These are phyloP conservation scores for Eutrema japonicum DNA, from an alignment of 345 rosid species.

Conservation along the genomic window DNA sequence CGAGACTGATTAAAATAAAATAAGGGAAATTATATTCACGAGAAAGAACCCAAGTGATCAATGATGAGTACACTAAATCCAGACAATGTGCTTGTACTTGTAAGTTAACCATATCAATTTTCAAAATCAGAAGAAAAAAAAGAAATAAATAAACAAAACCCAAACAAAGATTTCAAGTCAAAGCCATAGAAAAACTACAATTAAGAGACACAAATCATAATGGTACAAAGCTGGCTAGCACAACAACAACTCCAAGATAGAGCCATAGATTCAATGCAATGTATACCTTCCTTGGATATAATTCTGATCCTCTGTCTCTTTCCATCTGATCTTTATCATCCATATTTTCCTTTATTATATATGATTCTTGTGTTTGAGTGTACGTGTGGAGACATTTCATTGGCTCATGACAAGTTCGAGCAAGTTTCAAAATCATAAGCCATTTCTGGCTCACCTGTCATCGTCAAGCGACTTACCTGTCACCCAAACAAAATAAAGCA, in stretches of 20 bases:
- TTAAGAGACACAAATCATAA: constrained; percentile 20
- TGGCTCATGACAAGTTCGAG: constrained; percentile 33
- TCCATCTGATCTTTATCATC: constrained; percentile 32
- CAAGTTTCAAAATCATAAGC: constrained; percentile 37
- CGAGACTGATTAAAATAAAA: constrained; percentile 1
- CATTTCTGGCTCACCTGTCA: constrained; percentile 42
- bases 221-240: constrained; percentile 45
- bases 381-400: constrained; percentile 28
- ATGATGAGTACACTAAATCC: constrained; percentile 12
- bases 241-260: constrained; percentile 34
- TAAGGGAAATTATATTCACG: constrained; percentile 1
- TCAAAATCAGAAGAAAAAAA: background rate
- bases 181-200: constrained; percentile 8
- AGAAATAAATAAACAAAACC: background rate
- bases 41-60: constrained; percentile 2
- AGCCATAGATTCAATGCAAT: constrained; percentile 37
- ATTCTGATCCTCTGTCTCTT: constrained; percentile 37
- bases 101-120: constrained; percentile 10
- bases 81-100: constrained; percentile 28
- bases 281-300: constrained; percentile 29
- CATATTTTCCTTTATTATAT: constrained; percentile 25
- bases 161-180: constrained; percentile 10
- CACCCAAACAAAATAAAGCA: constrained; percentile 36
- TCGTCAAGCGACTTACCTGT: constrained; percentile 28
- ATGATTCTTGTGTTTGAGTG: constrained; percentile 23